These are phyloP conservation scores for Pleurozium schreberi DNA, from an alignment of 225 moss, liverwort and hornwort genomes.

Conservation along the genomic window DNA sequence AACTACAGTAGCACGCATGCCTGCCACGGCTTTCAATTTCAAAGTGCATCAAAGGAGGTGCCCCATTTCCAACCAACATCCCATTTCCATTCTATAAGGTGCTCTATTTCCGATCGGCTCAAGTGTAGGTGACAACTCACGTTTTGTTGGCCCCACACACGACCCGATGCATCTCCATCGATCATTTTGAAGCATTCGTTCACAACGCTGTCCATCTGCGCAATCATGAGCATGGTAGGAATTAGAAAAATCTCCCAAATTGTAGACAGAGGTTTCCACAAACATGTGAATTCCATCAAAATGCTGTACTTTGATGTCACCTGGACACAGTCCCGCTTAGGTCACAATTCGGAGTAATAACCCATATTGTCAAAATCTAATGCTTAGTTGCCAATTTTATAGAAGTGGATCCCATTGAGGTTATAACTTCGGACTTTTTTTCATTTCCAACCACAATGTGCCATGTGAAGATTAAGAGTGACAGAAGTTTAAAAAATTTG, in stretches of 20 bases:
- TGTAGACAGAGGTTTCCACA: not conserved
- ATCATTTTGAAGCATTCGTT: conserved; percentile 50
- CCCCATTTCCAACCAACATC: too few relatives aligned
- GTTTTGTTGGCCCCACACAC: too few relatives aligned
- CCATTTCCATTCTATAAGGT: too few relatives aligned
- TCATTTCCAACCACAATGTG: not conserved
- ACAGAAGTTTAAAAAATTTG: not conserved
- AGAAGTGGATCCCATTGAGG: not conserved
- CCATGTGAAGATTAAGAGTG: too few relatives aligned
- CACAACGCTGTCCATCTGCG: conserved; percentile 58
- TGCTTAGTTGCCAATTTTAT: not conserved
- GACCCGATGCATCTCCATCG: conserved; percentile 11
- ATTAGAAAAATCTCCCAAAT: not conserved
- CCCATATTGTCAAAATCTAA: not conserved
- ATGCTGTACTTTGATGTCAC: not conserved
- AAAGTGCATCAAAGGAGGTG: too few relatives aligned
- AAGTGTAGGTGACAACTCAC: too few relatives aligned
- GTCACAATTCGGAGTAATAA: not conserved
- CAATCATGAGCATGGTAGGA: not conserved
- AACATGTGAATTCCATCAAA: not conserved
- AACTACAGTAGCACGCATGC: too few relatives aligned
- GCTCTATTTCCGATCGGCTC: too few relatives aligned
- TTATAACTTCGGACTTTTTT: not conserved
- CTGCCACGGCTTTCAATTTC: too few relatives aligned
- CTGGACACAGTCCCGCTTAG: not conserved